Evolutionary conservation across 805 yeast genomes (phyloP).

Genomic region (Scheffersomyces amazonensis): DNA sequence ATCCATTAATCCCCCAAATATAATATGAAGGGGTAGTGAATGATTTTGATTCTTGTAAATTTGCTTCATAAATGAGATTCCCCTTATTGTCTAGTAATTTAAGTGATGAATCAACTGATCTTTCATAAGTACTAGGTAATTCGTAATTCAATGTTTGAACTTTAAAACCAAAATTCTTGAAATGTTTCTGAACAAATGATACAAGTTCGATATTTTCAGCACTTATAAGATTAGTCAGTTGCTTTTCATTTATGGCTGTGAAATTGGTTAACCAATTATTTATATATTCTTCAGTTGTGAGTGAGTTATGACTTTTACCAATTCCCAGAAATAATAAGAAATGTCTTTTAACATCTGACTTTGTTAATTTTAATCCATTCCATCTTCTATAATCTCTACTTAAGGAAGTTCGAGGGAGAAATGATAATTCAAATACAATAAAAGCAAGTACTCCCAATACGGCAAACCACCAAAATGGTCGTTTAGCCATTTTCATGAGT

Average conservation of each 20-base stretch:
- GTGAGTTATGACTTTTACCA: slow-evolving; percentile 15
- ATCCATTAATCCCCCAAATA: slow-evolving; percentile 24
- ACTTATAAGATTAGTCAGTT: slow-evolving; percentile 18
- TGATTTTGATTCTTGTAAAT: slow-evolving; percentile 19
- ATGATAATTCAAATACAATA: slow-evolving; percentile 60
- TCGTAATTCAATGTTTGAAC: slow-evolving; percentile 14
- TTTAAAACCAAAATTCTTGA: slow-evolving; percentile 26
- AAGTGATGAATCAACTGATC: slow-evolving; percentile 26
- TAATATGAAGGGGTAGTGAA: slow-evolving; percentile 29
- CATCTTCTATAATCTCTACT: slow-evolving; percentile 76
- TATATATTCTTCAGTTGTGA: slow-evolving; percentile 22
- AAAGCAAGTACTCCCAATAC: slow-evolving; percentile 49
- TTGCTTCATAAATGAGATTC: slow-evolving; percentile 22
- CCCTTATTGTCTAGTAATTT: slow-evolving; percentile 18
- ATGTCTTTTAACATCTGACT: slow-evolving; percentile 65
- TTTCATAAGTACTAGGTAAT: slow-evolving; percentile 10
- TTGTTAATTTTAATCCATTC: slow-evolving; percentile 63
- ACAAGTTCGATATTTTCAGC: slow-evolving; percentile 24
- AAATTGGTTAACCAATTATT: slow-evolving; percentile 26
- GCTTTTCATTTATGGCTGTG: slow-evolving; percentile 18
- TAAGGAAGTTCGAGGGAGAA: slow-evolving; percentile 81
- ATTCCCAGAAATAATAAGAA: slow-evolving; percentile 39
- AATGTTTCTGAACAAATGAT: slow-evolving; percentile 19
- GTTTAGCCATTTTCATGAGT: slow-evolving; percentile 5
- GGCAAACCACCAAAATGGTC: slow-evolving; percentile 19